Evolutionary conservation across 495 filamentous ascomycete genomes (phyloP).

Genomic region (Jackrogersella minutella): DNA sequence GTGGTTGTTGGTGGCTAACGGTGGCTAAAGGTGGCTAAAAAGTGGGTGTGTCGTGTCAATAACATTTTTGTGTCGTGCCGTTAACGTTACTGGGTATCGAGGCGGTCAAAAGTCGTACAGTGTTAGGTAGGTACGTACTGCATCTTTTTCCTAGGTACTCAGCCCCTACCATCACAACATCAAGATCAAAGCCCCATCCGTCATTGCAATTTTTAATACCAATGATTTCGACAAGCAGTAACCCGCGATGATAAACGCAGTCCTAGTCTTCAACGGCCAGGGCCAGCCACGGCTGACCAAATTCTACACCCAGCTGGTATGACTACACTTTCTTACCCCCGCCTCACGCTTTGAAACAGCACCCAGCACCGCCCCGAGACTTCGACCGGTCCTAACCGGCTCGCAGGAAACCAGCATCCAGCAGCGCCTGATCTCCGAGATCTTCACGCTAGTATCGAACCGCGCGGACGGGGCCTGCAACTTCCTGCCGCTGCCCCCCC

Average conservation of each 20-base stretch:
- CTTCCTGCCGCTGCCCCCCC: constrained; percentile 78
- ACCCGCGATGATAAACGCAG: constrained; percentile 91
- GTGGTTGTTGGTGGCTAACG: too few relatives aligned
- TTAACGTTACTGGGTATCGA: not conserved
- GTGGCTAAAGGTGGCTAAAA: too few relatives aligned
- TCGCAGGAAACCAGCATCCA: constrained; percentile 89
- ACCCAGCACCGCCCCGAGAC: too few relatives aligned
- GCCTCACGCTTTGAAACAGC: too few relatives aligned
- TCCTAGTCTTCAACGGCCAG: constrained; percentile 98
- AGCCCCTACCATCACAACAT: too few relatives aligned
- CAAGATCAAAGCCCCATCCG: too few relatives aligned
- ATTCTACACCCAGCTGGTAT: constrained; percentile 97
- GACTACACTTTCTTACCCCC: too few relatives aligned
- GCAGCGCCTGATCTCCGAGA: constrained; percentile 94
- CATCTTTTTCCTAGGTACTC: too few relatives aligned
- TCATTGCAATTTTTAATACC: too few relatives aligned
- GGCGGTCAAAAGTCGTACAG: constrained; percentile 17
- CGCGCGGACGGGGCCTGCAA: constrained; percentile 90
- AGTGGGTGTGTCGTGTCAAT: too few relatives aligned
- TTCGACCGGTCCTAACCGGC: not conserved
- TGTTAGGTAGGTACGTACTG: too few relatives aligned
- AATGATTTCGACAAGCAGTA: constrained; percentile 7
- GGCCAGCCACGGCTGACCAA: constrained; percentile 96
- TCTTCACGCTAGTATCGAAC: constrained; percentile 95
- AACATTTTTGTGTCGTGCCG: not conserved